Evolutionary conservation across 1,284 basidiomycete species (phyloP).

Genomic region (Sparassis latifolia): DNA sequence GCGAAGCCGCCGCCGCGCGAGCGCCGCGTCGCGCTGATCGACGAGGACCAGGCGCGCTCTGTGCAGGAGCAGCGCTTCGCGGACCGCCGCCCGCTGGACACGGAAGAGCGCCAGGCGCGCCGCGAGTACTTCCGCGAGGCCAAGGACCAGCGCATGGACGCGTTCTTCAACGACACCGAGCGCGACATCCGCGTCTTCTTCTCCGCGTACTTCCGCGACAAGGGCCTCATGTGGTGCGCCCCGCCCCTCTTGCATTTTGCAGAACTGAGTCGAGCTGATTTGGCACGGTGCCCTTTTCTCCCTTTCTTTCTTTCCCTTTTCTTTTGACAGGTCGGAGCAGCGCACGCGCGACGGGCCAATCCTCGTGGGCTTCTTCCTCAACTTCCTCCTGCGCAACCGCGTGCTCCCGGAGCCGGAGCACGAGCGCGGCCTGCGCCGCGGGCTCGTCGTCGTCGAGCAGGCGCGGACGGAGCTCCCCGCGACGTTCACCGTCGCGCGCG

Average conservation of each 20-base stretch:
- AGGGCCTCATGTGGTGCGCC: constrained; percentile 56
- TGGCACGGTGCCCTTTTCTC: too few relatives aligned
- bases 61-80: constrained; percentile 8
- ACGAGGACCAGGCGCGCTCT: constrained; percentile 11
- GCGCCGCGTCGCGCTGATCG: constrained; percentile 6
- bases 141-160: constrained; percentile 32
- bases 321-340: constrained; percentile 27
- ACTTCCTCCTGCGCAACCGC: constrained; percentile 52
- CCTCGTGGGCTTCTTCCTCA: constrained; percentile 54
- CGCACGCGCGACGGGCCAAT: constrained; percentile 39
- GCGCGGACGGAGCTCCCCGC: constrained; percentile 54
- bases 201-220: constrained; percentile 55
- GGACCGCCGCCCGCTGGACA: constrained; percentile 1
- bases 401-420: constrained; percentile 39
- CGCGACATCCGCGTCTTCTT: constrained; percentile 49
- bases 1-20: constrained; percentile 1
- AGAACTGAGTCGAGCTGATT: neutral
- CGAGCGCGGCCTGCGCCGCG: constrained; percentile 40
- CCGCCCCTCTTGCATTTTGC: neutral
- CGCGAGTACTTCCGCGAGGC: constrained; percentile 31
- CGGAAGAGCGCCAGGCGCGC: constrained; percentile 22
- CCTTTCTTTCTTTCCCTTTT: neutral
- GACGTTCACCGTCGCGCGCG: constrained; percentile 44
- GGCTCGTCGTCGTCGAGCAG: constrained; percentile 38
- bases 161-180: constrained; percentile 56